These are phyloP conservation scores for Leccinum sublutescens DNA, from an alignment of 768 basidiomycete genomes.

Conservation along the genomic window DNA sequence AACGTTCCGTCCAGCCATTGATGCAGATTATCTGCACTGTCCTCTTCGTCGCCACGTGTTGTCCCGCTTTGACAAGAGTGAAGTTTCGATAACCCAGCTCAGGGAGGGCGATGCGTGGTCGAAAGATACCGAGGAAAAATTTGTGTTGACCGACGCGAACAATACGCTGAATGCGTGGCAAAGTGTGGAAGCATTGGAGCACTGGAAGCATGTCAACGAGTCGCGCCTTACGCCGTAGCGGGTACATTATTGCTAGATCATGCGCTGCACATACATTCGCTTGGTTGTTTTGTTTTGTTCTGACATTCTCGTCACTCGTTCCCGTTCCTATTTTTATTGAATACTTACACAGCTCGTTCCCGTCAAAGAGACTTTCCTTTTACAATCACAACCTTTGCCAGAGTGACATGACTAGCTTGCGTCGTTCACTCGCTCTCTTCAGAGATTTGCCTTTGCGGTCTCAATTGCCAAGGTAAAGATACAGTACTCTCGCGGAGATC, in stretches of 20 bases:
- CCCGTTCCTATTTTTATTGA: no score
- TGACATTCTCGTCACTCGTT: no score
- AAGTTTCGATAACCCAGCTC: slow-evolving; percentile 48
- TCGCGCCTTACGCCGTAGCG: no score
- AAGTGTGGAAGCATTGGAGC: slow-evolving; percentile 57
- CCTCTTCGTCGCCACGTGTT: slow-evolving; percentile 64
- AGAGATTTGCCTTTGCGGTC: slow-evolving; percentile 1
- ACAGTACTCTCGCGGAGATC: slow-evolving; percentile 29
- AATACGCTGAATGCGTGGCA: slow-evolving; percentile 71
- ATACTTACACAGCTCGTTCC: no score
- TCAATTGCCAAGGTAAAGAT: slow-evolving; percentile 9
- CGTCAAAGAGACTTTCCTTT: no score
- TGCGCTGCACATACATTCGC: no score
- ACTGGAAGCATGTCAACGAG: slow-evolving; percentile 52
- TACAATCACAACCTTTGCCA: no score
- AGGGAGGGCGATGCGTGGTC: slow-evolving; percentile 24
- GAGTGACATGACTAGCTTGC: slow-evolving; percentile 11
- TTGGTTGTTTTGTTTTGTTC: no score
- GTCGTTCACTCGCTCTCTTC: slow-evolving; percentile 13
- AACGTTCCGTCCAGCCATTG: slow-evolving; percentile 51
- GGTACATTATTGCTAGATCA: no score
- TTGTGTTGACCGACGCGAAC: slow-evolving; percentile 58
- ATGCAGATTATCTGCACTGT: slow-evolving; percentile 68
- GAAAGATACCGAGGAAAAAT: slow-evolving; percentile 37
- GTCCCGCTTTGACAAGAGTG: slow-evolving; percentile 47